Evolutionary conservation across 2,329 filamentous ascomycete genomes (phyloP), one percentile per base, ranked within the genome.

Genomic region (Daldinia sp.): DNA sequence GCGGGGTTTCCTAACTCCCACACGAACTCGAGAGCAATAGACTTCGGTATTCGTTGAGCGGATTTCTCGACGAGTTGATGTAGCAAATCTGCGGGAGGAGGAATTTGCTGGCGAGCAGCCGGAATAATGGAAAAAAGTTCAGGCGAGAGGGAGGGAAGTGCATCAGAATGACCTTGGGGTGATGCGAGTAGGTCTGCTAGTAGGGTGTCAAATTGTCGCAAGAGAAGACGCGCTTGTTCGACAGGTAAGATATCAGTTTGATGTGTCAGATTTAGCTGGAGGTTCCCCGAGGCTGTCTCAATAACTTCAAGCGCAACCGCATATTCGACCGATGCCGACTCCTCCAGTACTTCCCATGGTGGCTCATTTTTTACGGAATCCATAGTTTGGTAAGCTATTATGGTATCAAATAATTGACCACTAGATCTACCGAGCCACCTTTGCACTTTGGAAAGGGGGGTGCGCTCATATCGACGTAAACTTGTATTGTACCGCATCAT

Each of bases 221-320:
- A 80, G 1, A 97, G 79, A 0, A 93, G 69, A 4, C 77, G 70
- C 0, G 92, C 92, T 74, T 97, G 94, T 60, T 89, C 83, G 1
- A 71, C 51, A 0, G 94, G 93, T 7, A 98, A 77, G 2, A 92
- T 71, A 67, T 90, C 85, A 13, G 84, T 82, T 68, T 88, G 85
- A 71, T 88, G 92, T 0, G 91, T 94, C 20, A 97, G 78, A 7
- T 89, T 88, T 6, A 96, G 82, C 12, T 82, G 78, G 1, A 97
- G 74, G 2, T 78, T 74, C 0, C 84, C 84, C 0, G 80, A 72
- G 0, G 72, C 60, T 0, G 75, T 78, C 0, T 90, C 89, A 65
- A 94, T 89, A 37, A 97, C 79, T 78, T 98, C 94, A 20, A 98
- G 81, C 0, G 95, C 97, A 0, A 97, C 81, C 0, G 91, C 84